Percentiles rank a stretch among this genome's conserved stretches.
phyloP scores from a whole-genome alignment of 2,329 filamentous ascomycete genomes.

The Arthrobotrys entomopaga region DNA sequence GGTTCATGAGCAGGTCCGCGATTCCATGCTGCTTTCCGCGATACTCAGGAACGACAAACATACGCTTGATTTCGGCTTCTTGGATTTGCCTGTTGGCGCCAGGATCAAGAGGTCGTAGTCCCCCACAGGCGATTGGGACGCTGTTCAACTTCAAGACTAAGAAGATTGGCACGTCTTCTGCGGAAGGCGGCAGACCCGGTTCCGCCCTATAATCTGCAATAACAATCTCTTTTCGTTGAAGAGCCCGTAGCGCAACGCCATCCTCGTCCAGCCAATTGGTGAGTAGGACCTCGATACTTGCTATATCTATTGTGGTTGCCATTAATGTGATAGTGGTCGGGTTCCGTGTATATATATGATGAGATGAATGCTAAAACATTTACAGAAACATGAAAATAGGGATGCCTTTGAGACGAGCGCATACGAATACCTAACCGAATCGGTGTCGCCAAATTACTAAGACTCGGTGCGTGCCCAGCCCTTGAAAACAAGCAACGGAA shows the following conservation, averaged over 20 bases:
- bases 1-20: not conserved
- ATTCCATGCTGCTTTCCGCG: not conserved
- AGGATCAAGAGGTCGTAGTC: not conserved
- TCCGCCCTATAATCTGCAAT: not conserved
- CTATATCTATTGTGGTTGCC: too few species aligned
- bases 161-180: not conserved
- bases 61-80: not conserved
- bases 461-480: too few species aligned
- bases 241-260: not conserved
- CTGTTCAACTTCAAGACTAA: not conserved
- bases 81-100: not conserved
- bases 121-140: not conserved
- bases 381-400: too few species aligned
- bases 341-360: too few species aligned
- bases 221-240: not conserved
- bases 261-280: slow-evolving; percentile 1
- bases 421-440: too few species aligned
- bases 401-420: too few species aligned
- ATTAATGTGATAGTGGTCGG: too few species aligned
- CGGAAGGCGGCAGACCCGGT: not conserved
- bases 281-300: not conserved
- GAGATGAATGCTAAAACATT: too few species aligned
- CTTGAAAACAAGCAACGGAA: too few species aligned
- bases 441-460: too few species aligned
- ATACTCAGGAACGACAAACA: slow-evolving; percentile 1